Percentiles rank a stretch among this genome's conserved stretches.
These are phyloP conservation scores for Podaxis rugospora DNA, from an alignment of 768 basidiomycete species.

Conservation along the genomic window DNA sequence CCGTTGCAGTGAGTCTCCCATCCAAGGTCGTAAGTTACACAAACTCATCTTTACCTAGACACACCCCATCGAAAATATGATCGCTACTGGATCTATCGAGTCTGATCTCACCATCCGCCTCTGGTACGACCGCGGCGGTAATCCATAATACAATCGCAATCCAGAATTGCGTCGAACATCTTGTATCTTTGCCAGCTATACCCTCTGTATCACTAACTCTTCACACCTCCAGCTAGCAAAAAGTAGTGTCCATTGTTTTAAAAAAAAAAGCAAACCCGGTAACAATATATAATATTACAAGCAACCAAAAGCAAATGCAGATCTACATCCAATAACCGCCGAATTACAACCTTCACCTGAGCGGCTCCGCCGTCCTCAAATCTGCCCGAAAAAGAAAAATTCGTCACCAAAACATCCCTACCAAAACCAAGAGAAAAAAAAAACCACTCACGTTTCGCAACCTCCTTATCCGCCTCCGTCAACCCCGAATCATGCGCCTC, in stretches of 20 bases:
- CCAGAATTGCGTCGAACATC: conserved; percentile 4
- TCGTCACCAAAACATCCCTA: neutral
- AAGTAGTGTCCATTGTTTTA: neutral
- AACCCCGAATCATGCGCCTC: conserved; percentile 90
- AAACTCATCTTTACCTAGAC: conserved; percentile 41
- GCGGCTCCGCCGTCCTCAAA: conserved; percentile 24
- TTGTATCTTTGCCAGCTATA: conserved; percentile 12
- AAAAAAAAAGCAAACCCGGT: neutral
- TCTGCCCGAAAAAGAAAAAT: conserved; percentile 14
- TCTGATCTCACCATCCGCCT: conserved; percentile 78
- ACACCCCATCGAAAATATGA: conserved; percentile 81
- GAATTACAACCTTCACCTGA: conserved; percentile 14
- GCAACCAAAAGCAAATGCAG: neutral
- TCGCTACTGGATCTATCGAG: conserved; percentile 85
- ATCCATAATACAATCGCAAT: conserved; percentile 15
- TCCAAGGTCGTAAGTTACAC: conserved; percentile 1
- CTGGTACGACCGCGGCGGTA: conserved; percentile 61
- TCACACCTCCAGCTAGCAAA: neutral
- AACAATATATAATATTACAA: conserved; percentile 5
- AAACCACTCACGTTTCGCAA: conserved; percentile 60
- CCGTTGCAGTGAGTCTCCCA: conserved; percentile 56
- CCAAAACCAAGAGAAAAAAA: neutral
- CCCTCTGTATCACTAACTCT: neutral
- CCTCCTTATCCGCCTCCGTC: conserved; percentile 72
- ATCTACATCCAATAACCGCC: neutral